phyloP scores from a whole-genome alignment of 306 rosid species.

The Ochetophila trinervis region DNA sequence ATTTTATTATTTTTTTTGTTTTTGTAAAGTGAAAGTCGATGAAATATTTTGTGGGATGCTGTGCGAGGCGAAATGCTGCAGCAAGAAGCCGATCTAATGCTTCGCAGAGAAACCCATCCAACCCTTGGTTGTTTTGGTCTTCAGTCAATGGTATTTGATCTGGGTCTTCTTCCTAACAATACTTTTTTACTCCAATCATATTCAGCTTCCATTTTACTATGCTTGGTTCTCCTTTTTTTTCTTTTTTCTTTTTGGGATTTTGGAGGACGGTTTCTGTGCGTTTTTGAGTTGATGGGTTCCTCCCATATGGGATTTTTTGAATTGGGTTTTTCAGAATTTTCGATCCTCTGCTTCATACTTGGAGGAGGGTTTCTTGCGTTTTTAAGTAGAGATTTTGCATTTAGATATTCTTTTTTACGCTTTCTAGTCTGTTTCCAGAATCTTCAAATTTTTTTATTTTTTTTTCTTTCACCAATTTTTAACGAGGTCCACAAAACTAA shows the following conservation, averaged over 20 bases:
- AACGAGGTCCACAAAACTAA: too few relatives aligned
- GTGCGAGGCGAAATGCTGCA: conserved; percentile 80
- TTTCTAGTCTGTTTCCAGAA: conserved; percentile 4
- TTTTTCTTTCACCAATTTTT: too few relatives aligned
- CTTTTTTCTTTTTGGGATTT: background rate
- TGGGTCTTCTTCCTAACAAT: conserved; percentile 24
- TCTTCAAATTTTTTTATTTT: too few relatives aligned
- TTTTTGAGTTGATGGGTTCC: conserved; percentile 34
- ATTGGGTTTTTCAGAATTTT: conserved; percentile 26
- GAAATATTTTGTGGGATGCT: conserved; percentile 86
- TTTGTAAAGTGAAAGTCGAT: conserved; percentile 48
- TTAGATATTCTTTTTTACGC: conserved; percentile 19
- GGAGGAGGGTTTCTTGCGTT: conserved; percentile 18
- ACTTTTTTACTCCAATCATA: background rate
- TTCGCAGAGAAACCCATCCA: conserved; percentile 18
- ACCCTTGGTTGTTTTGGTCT: conserved; percentile 32
- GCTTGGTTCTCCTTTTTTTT: background rate
- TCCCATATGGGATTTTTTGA: conserved; percentile 17
- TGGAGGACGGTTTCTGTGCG: conserved; percentile 24
- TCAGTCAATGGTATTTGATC: conserved; percentile 52
- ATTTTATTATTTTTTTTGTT: too few relatives aligned
- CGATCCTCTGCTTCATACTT: background rate
- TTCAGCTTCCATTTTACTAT: background rate
- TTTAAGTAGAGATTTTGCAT: background rate
- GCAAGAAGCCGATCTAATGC: conserved; percentile 41